Conservation (phyloP, 768 basidiomycete species). For the Xerocomellus chrysenteron region DNA sequence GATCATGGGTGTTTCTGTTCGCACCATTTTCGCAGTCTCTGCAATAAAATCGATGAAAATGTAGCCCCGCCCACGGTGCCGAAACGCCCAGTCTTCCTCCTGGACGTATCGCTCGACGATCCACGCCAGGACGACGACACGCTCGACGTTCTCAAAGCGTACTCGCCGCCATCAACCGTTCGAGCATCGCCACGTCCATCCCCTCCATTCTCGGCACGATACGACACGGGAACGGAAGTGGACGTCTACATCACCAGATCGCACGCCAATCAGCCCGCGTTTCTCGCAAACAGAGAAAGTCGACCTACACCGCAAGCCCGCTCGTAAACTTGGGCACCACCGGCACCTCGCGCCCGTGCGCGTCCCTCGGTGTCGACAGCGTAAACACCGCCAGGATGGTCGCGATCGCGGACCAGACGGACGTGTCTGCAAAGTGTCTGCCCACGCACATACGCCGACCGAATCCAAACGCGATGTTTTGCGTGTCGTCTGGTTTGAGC, state of each 20-base stretch:
- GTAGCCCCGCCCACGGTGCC: not conserved
- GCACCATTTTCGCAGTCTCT: not conserved
- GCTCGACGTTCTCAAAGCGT: not conserved
- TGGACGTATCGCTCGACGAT: too few relatives aligned
- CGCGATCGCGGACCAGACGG: conserved; percentile 18
- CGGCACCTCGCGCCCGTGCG: conserved; percentile 9
- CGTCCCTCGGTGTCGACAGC: conserved; percentile 7
- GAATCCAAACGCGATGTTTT: conserved; percentile 23
- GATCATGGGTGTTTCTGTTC: not conserved
- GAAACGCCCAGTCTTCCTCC: not conserved
- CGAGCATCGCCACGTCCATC: conserved; percentile 2
- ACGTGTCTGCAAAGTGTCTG: conserved; percentile 18
- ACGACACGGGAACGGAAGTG: conserved; percentile 10
- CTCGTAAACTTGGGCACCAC: conserved; percentile 14
- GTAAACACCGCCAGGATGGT: conserved; percentile 12
- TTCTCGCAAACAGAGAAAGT: too few relatives aligned
- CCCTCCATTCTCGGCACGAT: conserved; percentile 7
- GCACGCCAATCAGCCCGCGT: too few relatives aligned
- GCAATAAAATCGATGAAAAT: not conserved
- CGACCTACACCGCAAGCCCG: conserved; percentile 10
- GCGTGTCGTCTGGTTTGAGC: conserved; percentile 10
- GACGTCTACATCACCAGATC: conserved; percentile 1
- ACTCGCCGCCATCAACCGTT: conserved; percentile 1
- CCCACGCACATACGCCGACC: conserved; percentile 28
- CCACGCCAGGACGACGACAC: too few relatives aligned